Evolutionary conservation across 1,284 basidiomycete genomes (phyloP).

Genomic region (Tilletiopsis washingtonensis): DNA sequence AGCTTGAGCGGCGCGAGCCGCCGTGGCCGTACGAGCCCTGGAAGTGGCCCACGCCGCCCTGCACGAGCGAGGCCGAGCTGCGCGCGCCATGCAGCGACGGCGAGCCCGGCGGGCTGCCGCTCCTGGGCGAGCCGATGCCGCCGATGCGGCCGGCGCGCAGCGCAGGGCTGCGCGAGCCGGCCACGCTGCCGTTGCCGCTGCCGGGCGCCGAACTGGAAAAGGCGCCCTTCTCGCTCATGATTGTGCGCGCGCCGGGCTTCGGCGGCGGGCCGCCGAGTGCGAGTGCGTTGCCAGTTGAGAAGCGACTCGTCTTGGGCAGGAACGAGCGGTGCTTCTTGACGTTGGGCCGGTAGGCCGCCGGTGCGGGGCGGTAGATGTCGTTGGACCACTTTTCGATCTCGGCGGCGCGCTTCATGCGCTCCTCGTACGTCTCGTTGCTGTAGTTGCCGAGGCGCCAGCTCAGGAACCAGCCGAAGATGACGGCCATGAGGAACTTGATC

Average conservation of each 20-base stretch:
- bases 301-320: constrained; percentile 57
- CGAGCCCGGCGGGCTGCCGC: constrained; percentile 64
- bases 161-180: constrained; percentile 2
- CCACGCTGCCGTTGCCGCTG: not conserved
- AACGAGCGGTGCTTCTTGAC: constrained; percentile 63
- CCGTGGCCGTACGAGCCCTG: constrained; percentile 12
- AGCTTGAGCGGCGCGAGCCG: constrained; percentile 34
- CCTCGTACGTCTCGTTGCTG: constrained; percentile 82
- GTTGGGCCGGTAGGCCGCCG: constrained; percentile 81
- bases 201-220: constrained; percentile 2
- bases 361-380: constrained; percentile 91
- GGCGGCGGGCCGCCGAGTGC: constrained; percentile 9
- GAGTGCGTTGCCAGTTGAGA: constrained; percentile 46
- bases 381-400: constrained; percentile 95
- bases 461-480: constrained; percentile 94
- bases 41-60: constrained; percentile 6
- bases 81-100: constrained; percentile 66
- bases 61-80: constrained; percentile 68
- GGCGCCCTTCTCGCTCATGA: constrained; percentile 23
- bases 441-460: constrained; percentile 90
- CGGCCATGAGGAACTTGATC: constrained; percentile 93
- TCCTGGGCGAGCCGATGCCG: constrained; percentile 23
- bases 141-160: constrained; percentile 7
- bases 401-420: constrained; percentile 79
- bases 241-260: constrained; percentile 17